These are phyloP conservation scores for Magnaporthiopsis incrustans DNA, from an alignment of 2,329 filamentous ascomycete species.

Conservation along the genomic window DNA sequence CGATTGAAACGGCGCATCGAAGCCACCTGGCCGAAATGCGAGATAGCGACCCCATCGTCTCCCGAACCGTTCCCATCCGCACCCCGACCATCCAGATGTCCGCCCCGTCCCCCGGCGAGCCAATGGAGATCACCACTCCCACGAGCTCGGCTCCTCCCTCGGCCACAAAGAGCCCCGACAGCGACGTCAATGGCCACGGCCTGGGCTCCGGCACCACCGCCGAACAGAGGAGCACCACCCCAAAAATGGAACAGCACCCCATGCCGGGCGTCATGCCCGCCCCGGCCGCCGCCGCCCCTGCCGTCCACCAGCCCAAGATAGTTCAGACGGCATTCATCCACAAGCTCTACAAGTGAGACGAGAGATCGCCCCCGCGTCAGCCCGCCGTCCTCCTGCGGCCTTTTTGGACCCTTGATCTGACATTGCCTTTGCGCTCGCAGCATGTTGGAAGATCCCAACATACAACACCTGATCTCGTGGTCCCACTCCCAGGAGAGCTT, in stretches of 20 bases:
- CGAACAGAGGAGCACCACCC: constrained; percentile 10
- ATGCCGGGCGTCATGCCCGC: constrained; percentile 37
- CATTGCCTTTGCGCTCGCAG: constrained; percentile 37
- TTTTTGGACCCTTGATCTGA: background rate
- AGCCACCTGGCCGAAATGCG: constrained; percentile 31
- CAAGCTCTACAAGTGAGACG: constrained; percentile 85
- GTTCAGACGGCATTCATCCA: constrained; percentile 98
- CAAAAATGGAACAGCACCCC: constrained; percentile 24
- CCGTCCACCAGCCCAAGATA: constrained; percentile 89
- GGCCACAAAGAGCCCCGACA: constrained; percentile 33
- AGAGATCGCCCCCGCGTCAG: background rate
- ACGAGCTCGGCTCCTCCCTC: constrained; percentile 35
- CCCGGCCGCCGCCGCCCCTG: constrained; percentile 55
- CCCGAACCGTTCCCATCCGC: constrained; percentile 49
- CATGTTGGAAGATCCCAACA: constrained; percentile 91
- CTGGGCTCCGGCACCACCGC: constrained; percentile 15
- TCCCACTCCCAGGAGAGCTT: constrained; percentile 91
- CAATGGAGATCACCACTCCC: constrained; percentile 52
- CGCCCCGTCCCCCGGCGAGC: constrained; percentile 47
- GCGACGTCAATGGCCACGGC: constrained; percentile 14
- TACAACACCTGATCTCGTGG: constrained; percentile 96
- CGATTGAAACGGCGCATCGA: constrained; percentile 41
- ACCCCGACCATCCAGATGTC: constrained; percentile 52
- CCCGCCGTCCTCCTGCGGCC: background rate
- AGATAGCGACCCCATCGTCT: constrained; percentile 36